These are phyloP conservation scores for Candida glaebosa DNA, from an alignment of 805 yeast species.

Conservation along the genomic window DNA sequence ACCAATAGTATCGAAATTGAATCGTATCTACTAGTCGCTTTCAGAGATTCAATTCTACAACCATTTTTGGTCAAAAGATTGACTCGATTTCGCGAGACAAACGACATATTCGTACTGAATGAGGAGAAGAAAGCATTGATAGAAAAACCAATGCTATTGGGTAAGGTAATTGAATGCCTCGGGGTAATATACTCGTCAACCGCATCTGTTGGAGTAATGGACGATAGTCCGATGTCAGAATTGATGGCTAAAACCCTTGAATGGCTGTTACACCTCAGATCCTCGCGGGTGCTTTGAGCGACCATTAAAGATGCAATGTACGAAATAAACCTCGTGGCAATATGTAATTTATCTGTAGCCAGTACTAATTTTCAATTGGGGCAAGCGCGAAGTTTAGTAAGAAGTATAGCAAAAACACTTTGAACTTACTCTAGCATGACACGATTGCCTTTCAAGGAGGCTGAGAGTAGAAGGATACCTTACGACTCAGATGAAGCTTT, in stretches of 20 bases:
- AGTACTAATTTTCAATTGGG: no score
- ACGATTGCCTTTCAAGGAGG: conserved; percentile 8
- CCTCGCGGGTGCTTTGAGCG: background rate
- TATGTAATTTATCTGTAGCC: no score
- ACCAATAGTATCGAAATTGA: conserved; percentile 22
- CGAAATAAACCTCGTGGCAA: no score
- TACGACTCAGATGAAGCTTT: conserved; percentile 9
- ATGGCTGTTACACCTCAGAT: background rate
- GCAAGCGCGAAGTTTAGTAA: no score
- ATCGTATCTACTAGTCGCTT: conserved; percentile 21
- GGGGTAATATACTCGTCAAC: conserved; percentile 7
- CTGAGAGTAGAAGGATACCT: conserved; percentile 9
- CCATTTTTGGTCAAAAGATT: conserved; percentile 22
- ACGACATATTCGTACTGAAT: background rate
- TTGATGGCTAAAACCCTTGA: conserved; percentile 2
- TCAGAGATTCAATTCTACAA: conserved; percentile 23
- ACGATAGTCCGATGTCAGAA: background rate
- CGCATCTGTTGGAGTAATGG: background rate
- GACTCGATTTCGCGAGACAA: conserved; percentile 2
- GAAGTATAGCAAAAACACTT: background rate
- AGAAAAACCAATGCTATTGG: conserved; percentile 9
- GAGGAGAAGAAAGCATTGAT: conserved; percentile 3
- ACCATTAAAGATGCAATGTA: no score
- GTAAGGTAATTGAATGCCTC: conserved; percentile 12
- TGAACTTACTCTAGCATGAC: background rate